These are phyloP conservation scores for Vaccinium macrocarpon DNA, from an alignment of 148 eudicot species.

Conservation along the genomic window DNA sequence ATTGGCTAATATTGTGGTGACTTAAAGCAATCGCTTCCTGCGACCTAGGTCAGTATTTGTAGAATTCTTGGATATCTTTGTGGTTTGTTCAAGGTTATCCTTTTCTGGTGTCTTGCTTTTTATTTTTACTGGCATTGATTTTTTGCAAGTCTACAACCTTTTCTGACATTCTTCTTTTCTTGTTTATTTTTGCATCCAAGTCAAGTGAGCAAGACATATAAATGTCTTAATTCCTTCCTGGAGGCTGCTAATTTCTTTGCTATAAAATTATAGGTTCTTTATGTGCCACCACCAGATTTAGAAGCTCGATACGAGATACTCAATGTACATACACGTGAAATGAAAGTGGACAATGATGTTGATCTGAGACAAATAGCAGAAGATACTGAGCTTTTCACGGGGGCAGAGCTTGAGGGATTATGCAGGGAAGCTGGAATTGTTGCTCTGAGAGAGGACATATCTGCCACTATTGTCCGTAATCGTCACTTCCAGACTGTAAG, in stretches of 20 bases:
- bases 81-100: not conserved
- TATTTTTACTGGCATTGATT: not conserved
- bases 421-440: constrained; percentile 87
- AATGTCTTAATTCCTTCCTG: not conserved
- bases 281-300: constrained; percentile 90
- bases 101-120: not conserved
- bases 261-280: constrained; percentile 59
- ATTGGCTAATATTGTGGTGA: not conserved
- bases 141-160: not conserved
- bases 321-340: constrained; percentile 68
- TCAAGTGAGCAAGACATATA: not conserved
- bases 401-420: constrained; percentile 87
- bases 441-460: constrained; percentile 85
- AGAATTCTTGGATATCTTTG: not conserved
- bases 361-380: constrained; percentile 71
- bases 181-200: not conserved
- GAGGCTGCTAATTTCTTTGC: constrained; percentile 3
- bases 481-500: constrained; percentile 62
- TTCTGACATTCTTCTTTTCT: not conserved
- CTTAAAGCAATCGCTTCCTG: not conserved
- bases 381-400: constrained; percentile 82
- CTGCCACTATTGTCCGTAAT: constrained; percentile 58
- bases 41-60: not conserved
- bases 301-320: constrained; percentile 85
- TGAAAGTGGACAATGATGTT: constrained; percentile 65